phyloP scores from a whole-genome alignment of 306 rosid species.

The Ormosia semicastrata region DNA sequence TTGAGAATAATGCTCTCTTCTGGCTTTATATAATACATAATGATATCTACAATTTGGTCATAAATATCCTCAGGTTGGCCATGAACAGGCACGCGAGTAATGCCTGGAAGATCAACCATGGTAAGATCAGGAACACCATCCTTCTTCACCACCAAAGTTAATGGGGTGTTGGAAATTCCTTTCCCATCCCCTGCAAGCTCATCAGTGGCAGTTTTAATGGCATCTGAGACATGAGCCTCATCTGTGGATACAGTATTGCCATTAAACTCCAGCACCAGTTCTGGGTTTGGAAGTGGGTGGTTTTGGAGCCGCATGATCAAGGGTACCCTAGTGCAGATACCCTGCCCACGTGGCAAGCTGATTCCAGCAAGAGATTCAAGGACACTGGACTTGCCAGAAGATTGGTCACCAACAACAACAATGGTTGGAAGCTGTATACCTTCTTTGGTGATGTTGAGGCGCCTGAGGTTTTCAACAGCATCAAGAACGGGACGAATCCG shows the following conservation, averaged over 20 bases:
- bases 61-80: slow-evolving; percentile 52
- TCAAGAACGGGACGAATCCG: slow-evolving; percentile 38
- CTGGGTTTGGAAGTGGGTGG: slow-evolving; percentile 13
- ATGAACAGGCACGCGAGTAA: slow-evolving; percentile 45
- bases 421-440: slow-evolving; percentile 60
- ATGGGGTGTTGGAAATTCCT: slow-evolving; percentile 41
- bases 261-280: slow-evolving; percentile 26
- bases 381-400: slow-evolving; percentile 60
- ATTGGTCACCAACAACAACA: slow-evolving; percentile 62
- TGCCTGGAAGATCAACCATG: slow-evolving; percentile 51
- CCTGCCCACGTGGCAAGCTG: slow-evolving; percentile 57
- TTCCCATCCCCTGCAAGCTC: slow-evolving; percentile 42
- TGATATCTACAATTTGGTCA: slow-evolving; percentile 41
- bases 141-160: slow-evolving; percentile 41
- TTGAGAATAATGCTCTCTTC: slow-evolving; percentile 50
- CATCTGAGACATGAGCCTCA: slow-evolving; percentile 30
- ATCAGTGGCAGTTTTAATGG: slow-evolving; percentile 33
- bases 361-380: slow-evolving; percentile 46
- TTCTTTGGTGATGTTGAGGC: slow-evolving; percentile 44
- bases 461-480: slow-evolving; percentile 39
- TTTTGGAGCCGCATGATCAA: slow-evolving; percentile 41
- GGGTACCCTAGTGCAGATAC: slow-evolving; percentile 51
- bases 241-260: not conserved
- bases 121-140: slow-evolving; percentile 48
- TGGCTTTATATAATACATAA: slow-evolving; percentile 43